phyloP scores from a whole-genome alignment of 768 basidiomycete genomes.

The Serendipita indica region DNA sequence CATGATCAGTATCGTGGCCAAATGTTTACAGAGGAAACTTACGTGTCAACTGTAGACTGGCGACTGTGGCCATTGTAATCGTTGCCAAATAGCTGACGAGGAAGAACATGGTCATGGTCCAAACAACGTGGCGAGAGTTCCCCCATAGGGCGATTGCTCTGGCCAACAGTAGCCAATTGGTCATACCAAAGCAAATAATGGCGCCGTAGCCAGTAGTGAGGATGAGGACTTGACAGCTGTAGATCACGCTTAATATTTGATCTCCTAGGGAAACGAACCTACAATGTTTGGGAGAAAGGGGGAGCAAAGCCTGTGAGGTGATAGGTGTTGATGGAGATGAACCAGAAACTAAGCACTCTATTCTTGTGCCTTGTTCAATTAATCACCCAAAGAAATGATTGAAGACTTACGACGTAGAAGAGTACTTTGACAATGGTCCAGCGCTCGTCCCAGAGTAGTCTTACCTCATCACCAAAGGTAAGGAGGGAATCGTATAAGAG shows the following conservation, averaged over 20 bases:
- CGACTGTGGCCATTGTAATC: not conserved
- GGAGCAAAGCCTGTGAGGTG: not conserved
- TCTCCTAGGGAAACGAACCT: not conserved
- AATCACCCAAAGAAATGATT: not conserved
- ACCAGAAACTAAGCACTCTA: not conserved
- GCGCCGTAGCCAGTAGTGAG: constrained; percentile 1
- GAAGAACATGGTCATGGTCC: constrained; percentile 2
- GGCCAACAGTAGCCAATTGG: not conserved
- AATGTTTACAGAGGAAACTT: not conserved
- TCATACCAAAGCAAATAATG: not conserved
- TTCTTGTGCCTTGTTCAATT: not conserved
- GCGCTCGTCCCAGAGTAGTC: not conserved
- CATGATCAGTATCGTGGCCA: not conserved
- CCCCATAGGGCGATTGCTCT: constrained; percentile 4
- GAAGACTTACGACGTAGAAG: not conserved
- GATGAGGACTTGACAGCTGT: not conserved
- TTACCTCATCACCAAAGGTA: not conserved
- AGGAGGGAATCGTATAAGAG: not conserved
- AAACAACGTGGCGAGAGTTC: not conserved
- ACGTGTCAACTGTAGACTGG: not conserved
- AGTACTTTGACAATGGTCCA: not conserved
- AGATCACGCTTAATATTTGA: not conserved
- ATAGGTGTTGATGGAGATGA: not conserved
- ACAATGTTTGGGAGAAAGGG: not conserved
- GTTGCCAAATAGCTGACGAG: not conserved